Base-by-base conservation (phyloP, 345 rosid species). In the Euphorbia pulcherrima region DNA sequence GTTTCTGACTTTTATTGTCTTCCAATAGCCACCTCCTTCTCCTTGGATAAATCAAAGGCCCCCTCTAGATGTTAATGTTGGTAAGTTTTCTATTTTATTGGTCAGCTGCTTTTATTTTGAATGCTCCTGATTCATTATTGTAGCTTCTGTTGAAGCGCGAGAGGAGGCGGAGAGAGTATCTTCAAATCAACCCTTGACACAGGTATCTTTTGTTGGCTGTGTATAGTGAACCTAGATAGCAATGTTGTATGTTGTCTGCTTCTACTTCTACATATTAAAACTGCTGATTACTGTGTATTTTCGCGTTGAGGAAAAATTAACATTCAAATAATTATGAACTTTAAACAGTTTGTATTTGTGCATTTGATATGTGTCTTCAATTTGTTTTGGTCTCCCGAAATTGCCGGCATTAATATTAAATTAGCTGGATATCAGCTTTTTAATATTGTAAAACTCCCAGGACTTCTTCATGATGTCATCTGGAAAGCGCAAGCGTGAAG, bases 401-500 rank as follows among this genome's bases (percentile, higher is more conserved):
- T 61, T 16, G 51, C 72, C 44, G 18, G 20, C 18, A 21, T 65
- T 73, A 60, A 46, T 51, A 30, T 50, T 20, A 47, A 23, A 52
- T 65, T 67, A 62, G 62, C 65, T 70, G 74, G 62, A 68, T 55
- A 62, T 71, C 63, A 41, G 71, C n/a, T 71, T 69, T 13, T 60
- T 77, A 60, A 78, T 64, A 37, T 66, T 75, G 66, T 70, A 68
- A 71, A 75, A 67, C 68, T 77, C 68, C 55, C 86, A 94, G 99
- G 96, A 94, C 79, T 87, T 94, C 85, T 88, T 94, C 82, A 84
- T 68, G 72, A 56, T 72, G 73, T 62, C 98, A 67, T 66, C 96
- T 56, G 97, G 97, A 72, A 94, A 94, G 78, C 81, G 99, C 60
- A 94, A 91, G 81, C 99, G 97, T 64, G 99, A 89, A 55, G 99